Percentiles rank a stretch among this genome's conserved stretches.
phyloP scores from a whole-genome alignment of 345 rosid species.

The Bruguiera sexangula region DNA sequence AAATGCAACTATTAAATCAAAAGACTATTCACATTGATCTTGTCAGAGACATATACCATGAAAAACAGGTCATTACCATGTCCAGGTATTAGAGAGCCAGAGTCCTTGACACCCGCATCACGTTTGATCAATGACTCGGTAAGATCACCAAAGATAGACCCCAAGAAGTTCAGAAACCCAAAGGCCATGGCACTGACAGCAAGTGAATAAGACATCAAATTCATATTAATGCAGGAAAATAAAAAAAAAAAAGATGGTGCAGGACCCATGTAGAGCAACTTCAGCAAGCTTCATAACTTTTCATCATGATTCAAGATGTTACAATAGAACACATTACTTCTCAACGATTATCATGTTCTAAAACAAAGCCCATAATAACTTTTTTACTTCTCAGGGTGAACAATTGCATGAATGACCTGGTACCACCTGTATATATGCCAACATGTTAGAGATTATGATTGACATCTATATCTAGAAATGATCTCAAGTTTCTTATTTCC shows the following conservation, averaged over 20 bases:
- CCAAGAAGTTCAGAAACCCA: slow-evolving; percentile 79
- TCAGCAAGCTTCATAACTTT: not conserved
- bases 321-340: no score
- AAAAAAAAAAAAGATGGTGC: not conserved
- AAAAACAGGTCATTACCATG: slow-evolving; percentile 51
- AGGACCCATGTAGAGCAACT: not conserved
- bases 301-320: no score
- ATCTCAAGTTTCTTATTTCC: no score
- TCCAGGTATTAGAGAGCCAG: slow-evolving; percentile 93
- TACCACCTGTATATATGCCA: no score
- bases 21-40: not conserved
- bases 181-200: slow-evolving; percentile 70
- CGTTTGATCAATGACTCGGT: slow-evolving; percentile 96
- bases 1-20: no score
- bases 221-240: not conserved
- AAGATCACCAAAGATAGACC: slow-evolving; percentile 91
- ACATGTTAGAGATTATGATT: no score
- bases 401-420: no score
- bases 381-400: no score
- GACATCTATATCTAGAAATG: no score
- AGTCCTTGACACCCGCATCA: slow-evolving; percentile 96
- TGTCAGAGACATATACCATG: not conserved
- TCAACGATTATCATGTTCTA: no score
- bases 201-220: slow-evolving; percentile 15
- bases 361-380: no score